Percentiles rank a stretch among this genome's conserved stretches.
Evolutionary conservation across 1,284 basidiomycete species (phyloP).

Genomic region (Xanthoconium separans): DNA sequence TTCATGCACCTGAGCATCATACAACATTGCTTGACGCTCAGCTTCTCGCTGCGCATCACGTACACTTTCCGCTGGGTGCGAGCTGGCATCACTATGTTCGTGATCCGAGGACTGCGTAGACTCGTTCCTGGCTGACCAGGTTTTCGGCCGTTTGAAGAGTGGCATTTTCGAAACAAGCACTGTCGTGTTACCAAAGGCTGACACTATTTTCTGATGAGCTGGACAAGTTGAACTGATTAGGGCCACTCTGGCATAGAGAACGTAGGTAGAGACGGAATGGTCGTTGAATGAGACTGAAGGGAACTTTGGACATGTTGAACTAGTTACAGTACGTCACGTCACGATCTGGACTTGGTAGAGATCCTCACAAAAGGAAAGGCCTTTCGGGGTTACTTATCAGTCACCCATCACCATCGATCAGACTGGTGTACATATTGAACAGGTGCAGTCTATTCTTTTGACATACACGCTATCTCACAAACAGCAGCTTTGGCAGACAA

Average conservation of each 20-base stretch:
- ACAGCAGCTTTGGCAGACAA: constrained; percentile 1
- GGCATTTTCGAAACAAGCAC: constrained; percentile 12
- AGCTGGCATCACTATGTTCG: constrained; percentile 5
- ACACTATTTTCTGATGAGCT: neutral
- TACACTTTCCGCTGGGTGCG: constrained; percentile 1
- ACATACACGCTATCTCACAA: neutral
- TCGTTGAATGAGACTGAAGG: too few species aligned
- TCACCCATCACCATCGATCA: too few species aligned
- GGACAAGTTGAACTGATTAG: neutral
- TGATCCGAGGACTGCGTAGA: constrained; percentile 18
- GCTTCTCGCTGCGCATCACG: constrained; percentile 21
- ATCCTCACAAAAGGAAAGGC: too few species aligned
- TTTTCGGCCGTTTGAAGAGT: constrained; percentile 24
- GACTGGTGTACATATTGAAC: too few species aligned
- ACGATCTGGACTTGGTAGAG: too few species aligned
- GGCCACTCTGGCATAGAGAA: neutral
- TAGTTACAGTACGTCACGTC: neutral
- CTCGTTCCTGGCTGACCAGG: constrained; percentile 14
- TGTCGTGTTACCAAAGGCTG: neutral
- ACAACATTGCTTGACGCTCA: constrained; percentile 19
- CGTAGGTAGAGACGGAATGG: too few species aligned
- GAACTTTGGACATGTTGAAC: too few species aligned
- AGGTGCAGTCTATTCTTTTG: neutral
- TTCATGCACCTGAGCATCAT: constrained; percentile 28
- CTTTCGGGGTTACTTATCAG: too few species aligned